phyloP scores from a whole-genome alignment of 176 grass and related monocot genomes.

The Aegilops sharonensis region DNA sequence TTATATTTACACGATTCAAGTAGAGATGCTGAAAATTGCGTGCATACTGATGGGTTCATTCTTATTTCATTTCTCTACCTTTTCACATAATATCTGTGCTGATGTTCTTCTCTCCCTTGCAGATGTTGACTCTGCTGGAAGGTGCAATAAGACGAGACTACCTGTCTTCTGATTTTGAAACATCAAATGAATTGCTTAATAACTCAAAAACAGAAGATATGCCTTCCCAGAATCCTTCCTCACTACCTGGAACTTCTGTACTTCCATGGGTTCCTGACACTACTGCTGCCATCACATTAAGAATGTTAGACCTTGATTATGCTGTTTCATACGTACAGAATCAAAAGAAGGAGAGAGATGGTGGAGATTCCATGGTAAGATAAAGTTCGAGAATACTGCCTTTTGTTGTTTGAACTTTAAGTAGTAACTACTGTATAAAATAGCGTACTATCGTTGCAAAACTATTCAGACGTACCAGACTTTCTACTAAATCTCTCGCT shows the following conservation, averaged over 20 bases:
- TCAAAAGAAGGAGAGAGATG: conserved; percentile 70
- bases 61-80: conserved; percentile 2
- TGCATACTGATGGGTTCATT: neutral
- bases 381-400: conserved; percentile 9
- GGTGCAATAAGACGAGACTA: conserved; percentile 65
- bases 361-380: conserved; percentile 64
- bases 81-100: neutral
- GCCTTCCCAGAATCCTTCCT: conserved; percentile 35
- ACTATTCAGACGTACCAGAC: neutral
- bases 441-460: conserved; percentile 9
- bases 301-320: conserved; percentile 81
- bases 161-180: conserved; percentile 86
- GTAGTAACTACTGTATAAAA: neutral
- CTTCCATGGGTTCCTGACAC: conserved; percentile 95
- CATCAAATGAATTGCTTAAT: conserved; percentile 67
- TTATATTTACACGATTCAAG: conserved; percentile 18
- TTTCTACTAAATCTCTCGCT: neutral
- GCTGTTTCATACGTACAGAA: conserved; percentile 66
- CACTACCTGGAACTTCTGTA: conserved; percentile 53
- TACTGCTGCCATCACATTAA: conserved; percentile 66
- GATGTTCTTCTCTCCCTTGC: conserved; percentile 30
- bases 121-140: conserved; percentile 88
- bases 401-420: conserved; percentile 6
- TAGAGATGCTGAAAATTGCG: neutral
- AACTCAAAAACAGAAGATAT: conserved; percentile 36